Conservation (phyloP, 164 flowering plant species). For the Liriodendron chinense region DNA sequence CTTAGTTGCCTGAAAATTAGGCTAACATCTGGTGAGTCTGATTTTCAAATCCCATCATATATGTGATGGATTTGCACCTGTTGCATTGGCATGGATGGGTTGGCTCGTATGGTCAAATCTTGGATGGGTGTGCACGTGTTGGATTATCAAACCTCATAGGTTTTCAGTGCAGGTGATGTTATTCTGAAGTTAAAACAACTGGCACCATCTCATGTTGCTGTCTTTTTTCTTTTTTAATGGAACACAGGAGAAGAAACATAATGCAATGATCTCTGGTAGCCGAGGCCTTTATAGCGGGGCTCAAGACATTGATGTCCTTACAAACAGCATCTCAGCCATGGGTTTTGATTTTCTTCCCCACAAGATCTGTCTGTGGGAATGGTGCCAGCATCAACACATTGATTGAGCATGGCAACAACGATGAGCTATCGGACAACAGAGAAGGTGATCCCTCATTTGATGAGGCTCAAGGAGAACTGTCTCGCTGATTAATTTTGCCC, state of each 20-base stretch:
- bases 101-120: not conserved
- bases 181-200: not conserved
- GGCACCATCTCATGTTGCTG: too few species aligned
- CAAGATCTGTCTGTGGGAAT: conserved; percentile 9
- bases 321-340: conserved; percentile 40
- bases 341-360: conserved; percentile 35
- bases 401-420: not conserved
- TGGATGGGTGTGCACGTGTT: too few species aligned
- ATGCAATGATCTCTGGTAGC: conserved; percentile 44
- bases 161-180: not conserved
- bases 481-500: not conserved
- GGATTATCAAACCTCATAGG: not conserved
- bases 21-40: too few species aligned
- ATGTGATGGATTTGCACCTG: not conserved
- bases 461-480: not conserved
- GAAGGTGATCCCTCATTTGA: not conserved
- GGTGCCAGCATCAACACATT: not conserved
- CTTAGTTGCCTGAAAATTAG: too few species aligned
- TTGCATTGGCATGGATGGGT: not conserved
- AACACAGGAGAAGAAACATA: not conserved
- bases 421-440: not conserved
- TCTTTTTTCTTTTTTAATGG: not conserved
- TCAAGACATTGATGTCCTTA: conserved; percentile 36
- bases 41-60: too few species aligned
- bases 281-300: conserved; percentile 54